Evolutionary conservation across 345 rosid genomes (phyloP), one percentile per base, ranked within the genome.

Genomic region (Geranium rotundifolium): DNA sequence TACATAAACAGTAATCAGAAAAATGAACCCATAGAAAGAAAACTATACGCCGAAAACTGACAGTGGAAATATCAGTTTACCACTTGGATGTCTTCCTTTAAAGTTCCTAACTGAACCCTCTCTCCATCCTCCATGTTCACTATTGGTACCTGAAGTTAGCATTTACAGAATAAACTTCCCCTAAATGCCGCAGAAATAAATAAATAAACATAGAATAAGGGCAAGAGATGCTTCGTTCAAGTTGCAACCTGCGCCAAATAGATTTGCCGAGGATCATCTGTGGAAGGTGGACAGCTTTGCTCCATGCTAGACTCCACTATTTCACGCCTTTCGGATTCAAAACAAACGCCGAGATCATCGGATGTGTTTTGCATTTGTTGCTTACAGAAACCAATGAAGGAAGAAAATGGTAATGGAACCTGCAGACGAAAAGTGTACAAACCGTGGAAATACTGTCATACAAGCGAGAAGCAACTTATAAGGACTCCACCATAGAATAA

Each of bases 381-480:
- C 82, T 87, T 90, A 68, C 97, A 93, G 58, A 70, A 65, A 49
- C 73, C 73, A 62, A 89, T 73, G 71, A 89, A 92, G 19, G 79
- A 67, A 14, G 93, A 78, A 76, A 92, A 92, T 4, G 82, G 89
- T 72, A 92, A 60, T 7, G 88, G 88, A 67, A 85, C 95, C 98
- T 87, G 68, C 64, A 68, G 58, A 37, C 41, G 23, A 57, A 12
- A 50, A 52, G 27, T 23, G 27, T 23, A 65, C 29, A 7, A 4
- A 29, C 56, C 13, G 10, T 17, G 30, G 57, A 18, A 58, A 23
- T n/a, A 70, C 58, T 14, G 49, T 18, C 52, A 17, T 58, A 31
- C 62, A 60, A 57, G 16, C 34, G 65, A 62, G 6, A 39, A 67
- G 60, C 66, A 71, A 18, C 19, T 16, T 19, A 64, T 64, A n/a